Conservation (phyloP, 169 alveolate species). For the Miamiensis avidus region DNA sequence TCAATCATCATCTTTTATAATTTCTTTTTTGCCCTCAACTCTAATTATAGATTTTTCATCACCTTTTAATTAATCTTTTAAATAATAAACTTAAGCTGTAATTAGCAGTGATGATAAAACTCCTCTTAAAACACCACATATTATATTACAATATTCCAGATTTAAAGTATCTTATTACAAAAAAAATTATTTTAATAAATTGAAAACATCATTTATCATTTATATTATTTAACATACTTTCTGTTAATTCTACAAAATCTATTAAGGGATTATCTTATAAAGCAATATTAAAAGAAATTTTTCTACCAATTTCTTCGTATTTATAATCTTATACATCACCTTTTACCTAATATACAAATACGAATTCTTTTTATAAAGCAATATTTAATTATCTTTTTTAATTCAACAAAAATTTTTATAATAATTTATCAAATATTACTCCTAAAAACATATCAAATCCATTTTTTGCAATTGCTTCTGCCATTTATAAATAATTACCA, state of each 20-base stretch:
- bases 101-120: slow-evolving; percentile 15
- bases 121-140: slow-evolving; percentile 33
- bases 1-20: slow-evolving; percentile 37
- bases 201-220: neutral
- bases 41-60: slow-evolving; percentile 29
- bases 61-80: slow-evolving; percentile 29
- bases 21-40: slow-evolving; percentile 33
- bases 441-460: slow-evolving; percentile 35
- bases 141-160: slow-evolving; percentile 28
- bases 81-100: neutral
- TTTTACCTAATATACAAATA: neutral
- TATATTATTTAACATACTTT: neutral
- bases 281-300: slow-evolving; percentile 13
- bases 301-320: slow-evolving; percentile 18
- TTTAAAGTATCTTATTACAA: neutral
- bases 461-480: slow-evolving; percentile 31
- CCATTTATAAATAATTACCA: slow-evolving; percentile 21
- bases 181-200: too few relatives aligned
- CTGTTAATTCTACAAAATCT: slow-evolving; percentile 38
- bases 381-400: too few relatives aligned
- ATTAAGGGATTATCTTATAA: slow-evolving; percentile 28
- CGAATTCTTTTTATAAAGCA: too few relatives aligned
- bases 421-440: neutral
- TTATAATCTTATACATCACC: slow-evolving; percentile 8
- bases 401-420: too few relatives aligned